These are phyloP conservation scores for Cercospora nicotianae DNA, from an alignment of 2,329 filamentous ascomycete species.

Conservation along the genomic window DNA sequence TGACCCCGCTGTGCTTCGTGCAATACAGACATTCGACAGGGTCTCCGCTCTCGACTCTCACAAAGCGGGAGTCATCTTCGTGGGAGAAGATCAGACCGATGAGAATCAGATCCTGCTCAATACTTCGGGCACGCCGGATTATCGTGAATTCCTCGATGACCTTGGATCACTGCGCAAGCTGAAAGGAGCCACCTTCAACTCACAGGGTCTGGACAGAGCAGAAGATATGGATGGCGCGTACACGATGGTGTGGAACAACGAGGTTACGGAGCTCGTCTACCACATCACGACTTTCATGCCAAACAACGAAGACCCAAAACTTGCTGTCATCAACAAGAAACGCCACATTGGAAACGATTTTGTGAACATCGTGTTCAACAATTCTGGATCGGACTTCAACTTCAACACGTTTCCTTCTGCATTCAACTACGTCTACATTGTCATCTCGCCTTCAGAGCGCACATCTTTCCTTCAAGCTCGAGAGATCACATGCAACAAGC, in stretches of 20 bases:
- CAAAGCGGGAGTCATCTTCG: constrained; percentile 92
- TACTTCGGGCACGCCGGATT: constrained; percentile 80
- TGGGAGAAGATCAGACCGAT: constrained; percentile 78
- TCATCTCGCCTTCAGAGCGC: constrained; percentile 84
- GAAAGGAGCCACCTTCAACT: constrained; percentile 83
- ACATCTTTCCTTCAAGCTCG: constrained; percentile 71
- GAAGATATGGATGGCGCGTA: constrained; percentile 80
- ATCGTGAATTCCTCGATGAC: constrained; percentile 77
- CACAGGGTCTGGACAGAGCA: constrained; percentile 80
- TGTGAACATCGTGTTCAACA: constrained; percentile 97
- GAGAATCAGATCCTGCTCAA: constrained; percentile 87
- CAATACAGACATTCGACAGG: constrained; percentile 78
- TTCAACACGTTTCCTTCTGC: constrained; percentile 92
- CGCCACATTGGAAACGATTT: constrained; percentile 95
- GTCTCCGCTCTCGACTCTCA: constrained; percentile 90
- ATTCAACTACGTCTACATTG: constrained; percentile 96
- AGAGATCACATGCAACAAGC: constrained; percentile 38
- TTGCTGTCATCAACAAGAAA: constrained; percentile 69
- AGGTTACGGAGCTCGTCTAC: constrained; percentile 92
- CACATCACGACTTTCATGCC: constrained; percentile 98
- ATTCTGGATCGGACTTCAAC: constrained; percentile 79
- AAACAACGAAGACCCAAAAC: constrained; percentile 70
- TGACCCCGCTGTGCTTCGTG: constrained; percentile 61
- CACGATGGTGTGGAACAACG: constrained; percentile 91
- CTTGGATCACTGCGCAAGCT: constrained; percentile 80